These are phyloP conservation scores for Torulaspora quercuum DNA, from an alignment of 805 yeast genomes.

Conservation along the genomic window DNA sequence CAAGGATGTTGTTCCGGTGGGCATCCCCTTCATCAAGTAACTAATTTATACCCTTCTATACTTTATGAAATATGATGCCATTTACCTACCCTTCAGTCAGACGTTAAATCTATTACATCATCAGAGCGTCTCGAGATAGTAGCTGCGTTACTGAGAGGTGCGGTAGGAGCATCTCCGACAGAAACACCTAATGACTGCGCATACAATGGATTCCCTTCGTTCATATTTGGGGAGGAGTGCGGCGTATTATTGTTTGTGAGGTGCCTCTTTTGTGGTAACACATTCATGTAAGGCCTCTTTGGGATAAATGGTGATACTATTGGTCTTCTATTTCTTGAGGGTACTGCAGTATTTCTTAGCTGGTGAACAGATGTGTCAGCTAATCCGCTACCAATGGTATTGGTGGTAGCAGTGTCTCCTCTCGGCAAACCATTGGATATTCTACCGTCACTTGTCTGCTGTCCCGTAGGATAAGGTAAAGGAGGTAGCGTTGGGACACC, in stretches of 20 bases:
- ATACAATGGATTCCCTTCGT: constrained; percentile 3
- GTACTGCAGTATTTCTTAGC: constrained; percentile 5
- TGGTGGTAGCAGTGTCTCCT: too few species aligned
- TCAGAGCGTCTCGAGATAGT: constrained; percentile 9
- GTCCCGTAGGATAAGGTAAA: constrained; percentile 9
- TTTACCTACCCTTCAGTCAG: constrained; percentile 15
- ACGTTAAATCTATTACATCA: constrained; percentile 30
- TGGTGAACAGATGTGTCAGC: too few species aligned
- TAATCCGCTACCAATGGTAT: too few species aligned
- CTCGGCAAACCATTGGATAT: too few species aligned
- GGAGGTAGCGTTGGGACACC: constrained; percentile 17
- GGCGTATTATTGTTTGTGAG: constrained; percentile 7
- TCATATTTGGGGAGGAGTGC: constrained; percentile 4
- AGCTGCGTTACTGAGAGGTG: neutral
- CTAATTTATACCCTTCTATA: too few species aligned
- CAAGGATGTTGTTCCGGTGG: constrained; percentile 45
- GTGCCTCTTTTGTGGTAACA: constrained; percentile 32
- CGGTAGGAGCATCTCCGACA: constrained; percentile 7
- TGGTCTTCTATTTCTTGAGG: constrained; percentile 19
- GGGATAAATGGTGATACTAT: constrained; percentile 36
- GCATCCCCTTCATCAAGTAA: constrained; percentile 59
- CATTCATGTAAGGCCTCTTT: constrained; percentile 27
- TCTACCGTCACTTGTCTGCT: constrained; percentile 1
- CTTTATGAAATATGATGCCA: neutral
- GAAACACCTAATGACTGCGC: constrained; percentile 9